Evolutionary conservation across 2,329 filamentous ascomycete species (phyloP).

Genomic region (Chalaropsis thielavioides): DNA sequence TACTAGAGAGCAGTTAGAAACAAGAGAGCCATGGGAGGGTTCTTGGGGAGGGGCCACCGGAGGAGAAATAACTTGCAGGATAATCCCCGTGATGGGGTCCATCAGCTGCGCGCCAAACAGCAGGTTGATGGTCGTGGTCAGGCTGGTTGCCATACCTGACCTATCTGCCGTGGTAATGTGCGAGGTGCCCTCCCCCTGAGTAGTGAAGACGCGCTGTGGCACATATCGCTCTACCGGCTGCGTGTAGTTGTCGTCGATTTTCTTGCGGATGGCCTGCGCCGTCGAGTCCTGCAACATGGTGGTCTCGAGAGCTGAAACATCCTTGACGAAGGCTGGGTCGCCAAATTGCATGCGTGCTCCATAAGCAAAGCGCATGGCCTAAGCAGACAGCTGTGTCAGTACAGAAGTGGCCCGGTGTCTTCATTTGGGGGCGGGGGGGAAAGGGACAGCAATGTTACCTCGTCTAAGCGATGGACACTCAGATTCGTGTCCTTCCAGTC

Average conservation of each 20-base stretch:
- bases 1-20: constrained; percentile 25
- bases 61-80: constrained; percentile 37
- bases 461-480: constrained; percentile 68
- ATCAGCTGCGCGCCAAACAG: constrained; percentile 69
- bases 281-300: constrained; percentile 50
- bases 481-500: constrained; percentile 44
- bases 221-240: constrained; percentile 62
- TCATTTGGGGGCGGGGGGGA: not conserved
- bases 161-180: constrained; percentile 59
- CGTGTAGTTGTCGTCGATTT: constrained; percentile 59
- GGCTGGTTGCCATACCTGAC: constrained; percentile 59
- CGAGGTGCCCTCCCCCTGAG: constrained; percentile 59
- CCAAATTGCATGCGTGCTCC: constrained; percentile 64
- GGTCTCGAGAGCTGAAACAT: constrained; percentile 42
- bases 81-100: constrained; percentile 68
- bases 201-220: constrained; percentile 47
- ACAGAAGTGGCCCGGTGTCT: not conserved
- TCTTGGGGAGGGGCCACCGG: not conserved
- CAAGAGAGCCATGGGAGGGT: constrained; percentile 13
- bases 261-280: constrained; percentile 43
- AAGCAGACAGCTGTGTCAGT: not conserved
- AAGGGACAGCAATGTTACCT: constrained; percentile 26
- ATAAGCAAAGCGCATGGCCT: constrained; percentile 76
- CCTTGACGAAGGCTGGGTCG: constrained; percentile 60
- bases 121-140: constrained; percentile 80